A percentile compares a stretch with the other conserved stretches of the same genome.
These are phyloP conservation scores for Litsea cubeba DNA, from an alignment of 164 flowering plant genomes.

Conservation along the genomic window DNA sequence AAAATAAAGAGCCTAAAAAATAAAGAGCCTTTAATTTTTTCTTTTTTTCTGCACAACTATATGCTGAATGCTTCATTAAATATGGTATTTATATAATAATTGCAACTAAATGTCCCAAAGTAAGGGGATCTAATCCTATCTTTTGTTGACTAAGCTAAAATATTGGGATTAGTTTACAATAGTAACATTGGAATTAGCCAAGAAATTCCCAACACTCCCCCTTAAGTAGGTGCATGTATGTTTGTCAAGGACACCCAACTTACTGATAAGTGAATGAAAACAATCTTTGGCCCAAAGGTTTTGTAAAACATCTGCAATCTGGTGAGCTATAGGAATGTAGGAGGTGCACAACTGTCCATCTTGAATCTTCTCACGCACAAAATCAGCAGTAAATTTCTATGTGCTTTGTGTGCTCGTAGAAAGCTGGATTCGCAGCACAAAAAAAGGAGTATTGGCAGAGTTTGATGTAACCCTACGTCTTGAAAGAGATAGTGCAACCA, in stretches of 20 bases:
- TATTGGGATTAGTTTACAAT: no score
- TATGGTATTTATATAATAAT: no score
- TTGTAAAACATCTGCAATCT: background rate
- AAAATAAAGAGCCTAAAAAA: no score
- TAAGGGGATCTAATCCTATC: no score
- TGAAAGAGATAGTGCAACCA: background rate
- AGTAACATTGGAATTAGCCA: no score
- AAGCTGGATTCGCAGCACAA: background rate
- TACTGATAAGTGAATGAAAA: background rate
- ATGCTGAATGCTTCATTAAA: no score
- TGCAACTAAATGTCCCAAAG: no score
- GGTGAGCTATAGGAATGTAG: background rate
- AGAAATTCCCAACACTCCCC: background rate
- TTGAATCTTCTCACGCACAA: background rate
- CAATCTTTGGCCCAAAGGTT: background rate
- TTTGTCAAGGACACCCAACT: background rate
- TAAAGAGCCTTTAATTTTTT: no score
- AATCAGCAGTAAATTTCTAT: background rate
- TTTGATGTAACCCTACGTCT: no score
- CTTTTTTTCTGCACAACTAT: no score
- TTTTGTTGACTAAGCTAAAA: no score
- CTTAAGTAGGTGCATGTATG: background rate
- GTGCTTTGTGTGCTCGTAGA: background rate
- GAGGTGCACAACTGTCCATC: background rate
- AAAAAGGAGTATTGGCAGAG: background rate